Evolutionary conservation across 2,329 filamentous ascomycete genomes (phyloP), one percentile per base, ranked within the genome.

Genomic region (Cryphonectria carpinicola): DNA sequence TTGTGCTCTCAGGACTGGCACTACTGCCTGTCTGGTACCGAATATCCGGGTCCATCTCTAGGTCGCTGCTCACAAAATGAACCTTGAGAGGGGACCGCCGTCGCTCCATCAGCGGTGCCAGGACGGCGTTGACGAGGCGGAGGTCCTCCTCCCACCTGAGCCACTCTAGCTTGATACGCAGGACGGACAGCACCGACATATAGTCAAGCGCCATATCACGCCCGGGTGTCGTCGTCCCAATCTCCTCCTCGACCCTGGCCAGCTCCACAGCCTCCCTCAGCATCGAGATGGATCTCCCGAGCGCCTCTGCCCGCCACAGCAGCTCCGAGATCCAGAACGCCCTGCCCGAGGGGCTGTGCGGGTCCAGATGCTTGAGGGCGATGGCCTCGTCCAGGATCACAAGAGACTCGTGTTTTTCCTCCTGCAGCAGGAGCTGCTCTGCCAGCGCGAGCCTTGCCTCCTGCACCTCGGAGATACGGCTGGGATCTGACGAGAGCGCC

Each of bases 311-410:
- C 13, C 68, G 60, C 68, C 68, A 70, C 32, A 66, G 41, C 13
- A 70, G 43, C 54, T 70, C 68, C 4, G 68, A 65, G 13, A 63
- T 61, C 68, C 68, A 70, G 4, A 70, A 70, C 10, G n/a, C 14
- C 39, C 61, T 67, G 19, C 64, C 37, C 28, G 43, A 65, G 3
- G 41, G 56, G 4, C 35, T 60, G 11, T 54, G 4, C 28, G 68
- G 56, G 32, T 70, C 68, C 19, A 32, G 19, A 37, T 49, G 56
- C 28, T 46, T 39, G 7, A 56, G 39, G 8, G 25, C 35, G 4
- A 28, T 70, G 2, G 56, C 68, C 19, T 67, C 64, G 10, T 46
- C 54, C 2, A 56, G 61, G 28, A 63, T 41, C 37, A 28, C 56
- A 8, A 52, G 8, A 1, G 56, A 22, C 32, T 70, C 68, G 6